phyloP scores from a whole-genome alignment of 2,329 filamentous ascomycete species.

The Exophiala spinifera region DNA sequence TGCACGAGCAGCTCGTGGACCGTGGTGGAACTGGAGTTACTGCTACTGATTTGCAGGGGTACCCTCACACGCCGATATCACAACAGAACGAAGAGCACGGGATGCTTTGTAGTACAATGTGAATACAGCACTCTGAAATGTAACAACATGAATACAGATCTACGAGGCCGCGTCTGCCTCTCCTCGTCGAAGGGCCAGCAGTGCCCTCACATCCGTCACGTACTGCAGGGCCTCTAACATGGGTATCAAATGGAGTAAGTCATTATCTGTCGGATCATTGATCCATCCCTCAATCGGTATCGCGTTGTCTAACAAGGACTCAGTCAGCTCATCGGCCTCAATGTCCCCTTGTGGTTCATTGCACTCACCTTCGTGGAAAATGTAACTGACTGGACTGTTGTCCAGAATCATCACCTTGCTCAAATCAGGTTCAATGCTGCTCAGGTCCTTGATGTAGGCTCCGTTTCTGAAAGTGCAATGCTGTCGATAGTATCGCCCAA shows the following conservation, averaged over 20 bases:
- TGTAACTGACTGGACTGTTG: conserved; percentile 96
- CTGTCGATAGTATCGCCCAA: conserved; percentile 88
- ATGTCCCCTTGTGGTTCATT: background rate
- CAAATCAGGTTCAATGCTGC: conserved; percentile 90
- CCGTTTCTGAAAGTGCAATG: conserved; percentile 95
- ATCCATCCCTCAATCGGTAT: conserved; percentile 99
- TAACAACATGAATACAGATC: background rate
- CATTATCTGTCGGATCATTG: conserved; percentile 94
- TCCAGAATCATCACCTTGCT: conserved; percentile 99
- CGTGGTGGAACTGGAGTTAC: too few species aligned
- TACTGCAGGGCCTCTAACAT: conserved; percentile 93
- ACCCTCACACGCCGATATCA: too few species aligned
- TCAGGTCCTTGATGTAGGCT: conserved; percentile 96
- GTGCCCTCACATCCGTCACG: conserved; percentile 88
- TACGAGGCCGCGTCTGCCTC: conserved; percentile 49
- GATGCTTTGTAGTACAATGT: too few species aligned
- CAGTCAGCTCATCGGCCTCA: background rate
- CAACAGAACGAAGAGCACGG: too few species aligned
- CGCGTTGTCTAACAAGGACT: conserved; percentile 75
- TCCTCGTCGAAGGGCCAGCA: conserved; percentile 83
- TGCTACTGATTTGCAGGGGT: too few species aligned
- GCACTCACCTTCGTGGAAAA: conserved; percentile 88
- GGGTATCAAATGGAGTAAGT: conserved; percentile 87
- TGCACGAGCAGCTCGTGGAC: too few species aligned
- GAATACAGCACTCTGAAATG: background rate